phyloP scores from a whole-genome alignment of 2,329 filamentous ascomycete species.

The Verticillium nubilum region DNA sequence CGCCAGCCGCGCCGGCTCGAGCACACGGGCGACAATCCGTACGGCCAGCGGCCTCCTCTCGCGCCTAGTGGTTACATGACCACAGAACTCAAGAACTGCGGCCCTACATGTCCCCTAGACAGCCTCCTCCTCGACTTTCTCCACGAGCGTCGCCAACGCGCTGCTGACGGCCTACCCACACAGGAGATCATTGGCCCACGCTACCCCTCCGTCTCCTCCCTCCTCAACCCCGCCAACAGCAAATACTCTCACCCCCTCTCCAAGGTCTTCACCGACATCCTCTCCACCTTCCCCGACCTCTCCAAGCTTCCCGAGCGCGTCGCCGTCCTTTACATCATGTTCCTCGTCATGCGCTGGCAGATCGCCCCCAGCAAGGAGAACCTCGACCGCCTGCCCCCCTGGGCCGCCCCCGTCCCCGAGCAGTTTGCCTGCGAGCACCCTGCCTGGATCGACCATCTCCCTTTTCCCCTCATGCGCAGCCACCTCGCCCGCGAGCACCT shows the following conservation, averaged over 20 bases:
- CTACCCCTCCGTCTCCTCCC: slow-evolving; percentile 73
- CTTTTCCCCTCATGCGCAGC: slow-evolving; percentile 74
- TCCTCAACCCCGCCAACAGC: slow-evolving; percentile 65
- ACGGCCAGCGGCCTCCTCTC: neutral
- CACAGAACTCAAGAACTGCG: slow-evolving; percentile 51
- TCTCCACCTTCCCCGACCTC: slow-evolving; percentile 78
- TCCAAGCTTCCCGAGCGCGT: slow-evolving; percentile 75
- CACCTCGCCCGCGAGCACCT: slow-evolving; percentile 48
- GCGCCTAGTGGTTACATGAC: neutral
- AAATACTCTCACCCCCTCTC: slow-evolving; percentile 69
- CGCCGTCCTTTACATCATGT: slow-evolving; percentile 80
- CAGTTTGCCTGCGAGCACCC: slow-evolving; percentile 68
- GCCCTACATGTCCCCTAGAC: slow-evolving; percentile 72
- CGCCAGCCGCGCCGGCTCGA: slow-evolving; percentile 2
- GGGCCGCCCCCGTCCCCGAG: slow-evolving; percentile 59
- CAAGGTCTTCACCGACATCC: slow-evolving; percentile 79
- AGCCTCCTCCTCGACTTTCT: slow-evolving; percentile 76
- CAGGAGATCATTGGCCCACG: slow-evolving; percentile 67
- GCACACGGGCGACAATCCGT: neutral
- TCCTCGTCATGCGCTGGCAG: slow-evolving; percentile 80
- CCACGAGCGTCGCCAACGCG: slow-evolving; percentile 59
- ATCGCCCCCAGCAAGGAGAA: slow-evolving; percentile 75
- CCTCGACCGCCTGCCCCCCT: slow-evolving; percentile 71
- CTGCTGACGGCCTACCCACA: slow-evolving; percentile 57
- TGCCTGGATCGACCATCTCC: slow-evolving; percentile 76